Percentiles rank a stretch among this genome's conserved stretches.
Evolutionary conservation across 192 early-diverging fungal genomes (phyloP).

Genomic region (Thamnidium elegans): DNA sequence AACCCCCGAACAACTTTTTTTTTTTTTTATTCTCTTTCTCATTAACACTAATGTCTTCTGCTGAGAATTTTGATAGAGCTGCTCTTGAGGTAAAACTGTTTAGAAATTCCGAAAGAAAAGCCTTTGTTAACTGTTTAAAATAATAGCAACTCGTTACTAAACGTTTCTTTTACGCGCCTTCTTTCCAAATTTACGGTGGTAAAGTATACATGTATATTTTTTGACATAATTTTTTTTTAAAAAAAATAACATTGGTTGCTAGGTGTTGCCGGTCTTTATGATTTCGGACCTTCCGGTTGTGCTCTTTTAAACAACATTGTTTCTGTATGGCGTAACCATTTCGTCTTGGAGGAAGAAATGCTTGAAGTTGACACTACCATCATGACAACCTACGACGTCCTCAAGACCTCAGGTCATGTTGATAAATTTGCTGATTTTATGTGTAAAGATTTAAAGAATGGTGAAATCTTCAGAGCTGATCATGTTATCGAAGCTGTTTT

Average conservation of each 20-base stretch:
- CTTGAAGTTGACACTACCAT: conserved; percentile 98
- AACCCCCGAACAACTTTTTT: too few species aligned
- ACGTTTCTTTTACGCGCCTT: conserved; percentile 96
- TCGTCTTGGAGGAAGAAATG: conserved; percentile 99
- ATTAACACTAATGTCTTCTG: not conserved
- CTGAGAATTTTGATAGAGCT: conserved; percentile 29
- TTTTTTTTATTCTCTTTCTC: too few species aligned
- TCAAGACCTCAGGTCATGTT: conserved; percentile 99
- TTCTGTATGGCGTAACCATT: conserved; percentile 90
- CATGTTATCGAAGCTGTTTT: conserved; percentile 95
- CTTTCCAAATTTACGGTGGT: conserved; percentile 95
- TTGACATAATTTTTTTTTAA: conserved; percentile 5
- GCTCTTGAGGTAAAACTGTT: conserved; percentile 31
- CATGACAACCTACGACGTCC: conserved; percentile 92
- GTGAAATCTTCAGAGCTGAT: conserved; percentile 96
- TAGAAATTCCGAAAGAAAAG: not conserved
- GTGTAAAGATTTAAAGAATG: conserved; percentile 88
- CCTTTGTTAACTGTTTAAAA: not conserved
- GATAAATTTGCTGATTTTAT: conserved; percentile 99
- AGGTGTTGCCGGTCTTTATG: conserved; percentile 96
- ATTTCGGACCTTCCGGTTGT: conserved; percentile 94
- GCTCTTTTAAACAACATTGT: conserved; percentile 91
- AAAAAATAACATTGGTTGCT: not conserved
- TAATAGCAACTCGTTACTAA: conserved; percentile 67
- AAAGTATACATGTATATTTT: conserved; percentile 14